phyloP scores from a whole-genome alignment of 768 basidiomycete genomes.

The Mycena epipterygia region DNA sequence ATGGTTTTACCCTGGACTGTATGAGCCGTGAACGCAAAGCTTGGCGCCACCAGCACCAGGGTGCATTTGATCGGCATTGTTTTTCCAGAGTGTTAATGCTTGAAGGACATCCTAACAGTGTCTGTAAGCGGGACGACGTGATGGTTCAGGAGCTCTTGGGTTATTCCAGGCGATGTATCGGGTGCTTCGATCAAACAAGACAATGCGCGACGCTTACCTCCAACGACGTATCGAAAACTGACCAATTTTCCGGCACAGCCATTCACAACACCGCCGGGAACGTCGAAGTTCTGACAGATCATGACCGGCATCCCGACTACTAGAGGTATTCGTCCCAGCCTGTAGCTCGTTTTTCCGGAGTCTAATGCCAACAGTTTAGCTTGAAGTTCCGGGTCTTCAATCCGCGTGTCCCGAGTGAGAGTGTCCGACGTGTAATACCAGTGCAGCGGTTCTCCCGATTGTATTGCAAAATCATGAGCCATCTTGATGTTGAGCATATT shows the following conservation, averaged over 20 bases:
- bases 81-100: neutral
- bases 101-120: neutral
- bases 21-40: slow-evolving; percentile 44
- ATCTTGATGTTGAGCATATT: slow-evolving; percentile 42
- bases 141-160: slow-evolving; percentile 28
- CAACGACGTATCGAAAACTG: slow-evolving; percentile 34
- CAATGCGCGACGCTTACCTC: slow-evolving; percentile 26
- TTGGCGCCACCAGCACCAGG: slow-evolving; percentile 45
- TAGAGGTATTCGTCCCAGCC: slow-evolving; percentile 39
- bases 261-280: slow-evolving; percentile 43
- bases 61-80: slow-evolving; percentile 25
- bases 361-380: slow-evolving; percentile 19
- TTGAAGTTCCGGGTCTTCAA: neutral
- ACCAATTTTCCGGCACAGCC: slow-evolving; percentile 37
- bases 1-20: slow-evolving; percentile 42
- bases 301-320: slow-evolving; percentile 50
- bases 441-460: neutral
- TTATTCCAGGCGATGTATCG: slow-evolving; percentile 2
- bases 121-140: slow-evolving; percentile 37
- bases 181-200: slow-evolving; percentile 38
- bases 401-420: neutral
- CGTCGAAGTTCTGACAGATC: slow-evolving; percentile 44
- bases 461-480: slow-evolving; percentile 29
- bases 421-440: slow-evolving; percentile 39
- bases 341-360: slow-evolving; percentile 36